Evolutionary conservation across 2,329 filamentous ascomycete species (phyloP), one percentile per base, ranked within the genome.

Genomic region (Diaporthe helianthi): DNA sequence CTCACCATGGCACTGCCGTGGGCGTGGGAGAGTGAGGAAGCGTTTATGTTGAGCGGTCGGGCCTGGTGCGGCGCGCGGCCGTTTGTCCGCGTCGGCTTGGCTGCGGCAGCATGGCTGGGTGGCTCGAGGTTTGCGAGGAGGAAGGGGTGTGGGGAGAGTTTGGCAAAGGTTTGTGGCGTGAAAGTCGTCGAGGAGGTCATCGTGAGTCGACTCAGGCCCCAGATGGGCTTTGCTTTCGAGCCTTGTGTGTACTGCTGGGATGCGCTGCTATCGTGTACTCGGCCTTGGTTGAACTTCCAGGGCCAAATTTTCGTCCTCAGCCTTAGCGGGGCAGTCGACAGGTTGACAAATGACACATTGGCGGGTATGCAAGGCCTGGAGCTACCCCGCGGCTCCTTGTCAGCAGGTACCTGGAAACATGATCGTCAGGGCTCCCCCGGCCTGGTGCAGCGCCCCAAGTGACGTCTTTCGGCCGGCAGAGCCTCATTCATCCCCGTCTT

Each of bases 1-100:
- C 96, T 89, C 61, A 98, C 92, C 0, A 98, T 91, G 0, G 95
- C 92, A 75, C 93, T 97, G 64, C 96, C 96, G 77, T 97, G 91
- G 68, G 93, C 92, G 79, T 99, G 94, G 0, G 93, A 93, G 61
- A 99, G 84, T 26, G 93, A 96, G 31, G 92, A 92, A 0, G 89
- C 89, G 80, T 98, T 96, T 74, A 96, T 85, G 41, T 90, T 89
- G n/a, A 92, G 89, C 26, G 85, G 79, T 53, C 96, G 90, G 69
- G 90, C 88, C 75, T 94, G 87, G 36, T 86, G 83, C 8, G 92
- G 88, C 2, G 85, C 80, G 73, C 96, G 93, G 72, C 93, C 93
- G 79, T 97, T 98, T 77, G 94, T 93, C 76, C 96, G 92, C 53
- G 88, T 83, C 2, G 92, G 85, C 2, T 72, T 71, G 46, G 67